These are phyloP conservation scores for Prunus fruticosa DNA, from an alignment of 306 rosid genomes.

Conservation along the genomic window DNA sequence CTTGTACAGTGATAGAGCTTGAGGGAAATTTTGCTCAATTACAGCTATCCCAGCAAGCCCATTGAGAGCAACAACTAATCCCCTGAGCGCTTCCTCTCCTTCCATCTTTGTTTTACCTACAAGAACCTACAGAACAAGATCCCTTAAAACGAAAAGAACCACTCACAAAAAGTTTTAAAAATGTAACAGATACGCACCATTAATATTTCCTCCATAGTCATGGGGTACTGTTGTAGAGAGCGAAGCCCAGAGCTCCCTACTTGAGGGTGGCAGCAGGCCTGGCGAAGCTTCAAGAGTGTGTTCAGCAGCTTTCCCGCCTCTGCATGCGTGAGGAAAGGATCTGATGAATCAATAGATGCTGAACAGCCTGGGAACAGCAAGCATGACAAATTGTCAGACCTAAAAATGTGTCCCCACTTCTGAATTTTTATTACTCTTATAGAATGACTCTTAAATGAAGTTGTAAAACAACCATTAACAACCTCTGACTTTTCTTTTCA, in stretches of 20 bases:
- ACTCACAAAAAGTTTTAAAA: not conserved
- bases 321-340: conserved; percentile 63
- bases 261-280: conserved; percentile 99
- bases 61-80: conserved; percentile 74
- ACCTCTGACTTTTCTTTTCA: conserved; percentile 68
- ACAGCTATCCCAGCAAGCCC: conserved; percentile 81
- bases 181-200: conserved; percentile 47
- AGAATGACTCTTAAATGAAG: conserved; percentile 32
- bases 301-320: conserved; percentile 91
- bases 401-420: conserved; percentile 22
- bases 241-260: conserved; percentile 97
- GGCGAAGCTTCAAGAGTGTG: conserved; percentile 92
- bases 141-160: conserved; percentile 20
- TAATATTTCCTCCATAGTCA: conserved; percentile 96
- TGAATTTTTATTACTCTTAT: conserved; percentile 7
- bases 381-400: conserved; percentile 32
- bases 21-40: conserved; percentile 59
- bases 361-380: conserved; percentile 40
- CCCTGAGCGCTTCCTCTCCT: conserved; percentile 96
- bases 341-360: conserved; percentile 48
- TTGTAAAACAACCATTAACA: conserved; percentile 24
- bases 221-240: conserved; percentile 87
- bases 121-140: conserved; percentile 66
- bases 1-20: conserved; percentile 69
- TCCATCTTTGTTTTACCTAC: conserved; percentile 86